Evolutionary conservation across 2,329 filamentous ascomycete species (phyloP).

Genomic region (Fusarium pseudocircinatum): DNA sequence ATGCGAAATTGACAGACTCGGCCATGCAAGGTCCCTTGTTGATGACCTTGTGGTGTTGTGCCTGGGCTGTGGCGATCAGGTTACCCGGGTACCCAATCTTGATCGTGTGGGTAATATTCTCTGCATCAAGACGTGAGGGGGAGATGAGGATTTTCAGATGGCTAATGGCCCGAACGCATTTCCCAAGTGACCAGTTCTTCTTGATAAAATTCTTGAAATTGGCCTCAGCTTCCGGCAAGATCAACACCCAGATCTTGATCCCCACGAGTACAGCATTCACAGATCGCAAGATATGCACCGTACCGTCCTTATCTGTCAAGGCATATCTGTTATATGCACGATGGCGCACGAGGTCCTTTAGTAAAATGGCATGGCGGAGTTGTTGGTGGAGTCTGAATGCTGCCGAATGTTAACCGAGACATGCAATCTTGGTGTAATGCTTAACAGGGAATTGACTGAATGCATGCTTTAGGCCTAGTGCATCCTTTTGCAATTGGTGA

Average conservation of each 20-base stretch:
- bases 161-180: too few relatives aligned
- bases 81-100: neutral
- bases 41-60: neutral
- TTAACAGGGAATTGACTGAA: too few relatives aligned
- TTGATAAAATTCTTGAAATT: neutral
- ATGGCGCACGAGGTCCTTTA: too few relatives aligned
- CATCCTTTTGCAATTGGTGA: too few relatives aligned
- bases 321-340: neutral
- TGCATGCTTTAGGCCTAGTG: too few relatives aligned
- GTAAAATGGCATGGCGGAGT: too few relatives aligned
- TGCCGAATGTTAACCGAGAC: too few relatives aligned
- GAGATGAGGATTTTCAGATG: too few relatives aligned
- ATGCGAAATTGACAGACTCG: neutral
- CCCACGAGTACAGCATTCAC: neutral
- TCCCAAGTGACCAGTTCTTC: neutral
- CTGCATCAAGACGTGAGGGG: too few relatives aligned
- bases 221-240: neutral
- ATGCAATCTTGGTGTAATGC: too few relatives aligned
- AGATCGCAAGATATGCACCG: neutral
- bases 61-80: neutral
- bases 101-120: neutral
- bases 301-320: neutral
- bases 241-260: neutral
- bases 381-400: too few relatives aligned
- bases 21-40: neutral